These are phyloP conservation scores for Penicillium riverlandense DNA, from an alignment of 495 filamentous ascomycete genomes.

Conservation along the genomic window DNA sequence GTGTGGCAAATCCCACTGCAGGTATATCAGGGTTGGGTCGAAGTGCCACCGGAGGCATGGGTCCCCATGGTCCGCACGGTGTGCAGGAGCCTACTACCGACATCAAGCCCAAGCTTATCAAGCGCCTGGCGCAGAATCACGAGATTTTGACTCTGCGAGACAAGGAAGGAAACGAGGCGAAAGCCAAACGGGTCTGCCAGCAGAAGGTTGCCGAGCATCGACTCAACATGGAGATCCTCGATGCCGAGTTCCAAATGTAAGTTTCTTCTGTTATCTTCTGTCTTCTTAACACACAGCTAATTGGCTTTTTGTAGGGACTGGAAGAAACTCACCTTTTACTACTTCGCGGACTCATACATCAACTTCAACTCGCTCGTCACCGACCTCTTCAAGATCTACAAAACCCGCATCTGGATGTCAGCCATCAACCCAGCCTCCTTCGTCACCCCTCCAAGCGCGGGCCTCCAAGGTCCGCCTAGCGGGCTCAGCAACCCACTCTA, in stretches of 20 bases:
- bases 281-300: not conserved
- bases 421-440: constrained; percentile 98
- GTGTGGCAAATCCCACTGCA: constrained; percentile 33
- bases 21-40: constrained; percentile 35
- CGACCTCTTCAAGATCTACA: constrained; percentile 97
- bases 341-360: constrained; percentile 96
- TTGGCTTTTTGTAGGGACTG: constrained; percentile 62
- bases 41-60: constrained; percentile 69
- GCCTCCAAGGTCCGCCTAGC: constrained; percentile 43
- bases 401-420: constrained; percentile 99
- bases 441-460: constrained; percentile 65
- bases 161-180: constrained; percentile 96
- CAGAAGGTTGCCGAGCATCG: constrained; percentile 93
- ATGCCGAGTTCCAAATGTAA: constrained; percentile 99
- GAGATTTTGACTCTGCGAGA: constrained; percentile 82
- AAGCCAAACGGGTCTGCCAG: constrained; percentile 92
- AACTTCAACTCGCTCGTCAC: constrained; percentile 98
- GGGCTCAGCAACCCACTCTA: constrained; percentile 25
- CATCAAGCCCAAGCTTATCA: constrained; percentile 92
- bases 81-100: constrained; percentile 72
- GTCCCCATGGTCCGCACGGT: constrained; percentile 59
- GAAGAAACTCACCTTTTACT: constrained; percentile 98
- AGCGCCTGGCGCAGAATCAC: constrained; percentile 82
- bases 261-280: constrained; percentile 20
- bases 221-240: constrained; percentile 95